Evolutionary conservation across 2,329 filamentous ascomycete species (phyloP).

Genomic region (Bipolaris gigantea): DNA sequence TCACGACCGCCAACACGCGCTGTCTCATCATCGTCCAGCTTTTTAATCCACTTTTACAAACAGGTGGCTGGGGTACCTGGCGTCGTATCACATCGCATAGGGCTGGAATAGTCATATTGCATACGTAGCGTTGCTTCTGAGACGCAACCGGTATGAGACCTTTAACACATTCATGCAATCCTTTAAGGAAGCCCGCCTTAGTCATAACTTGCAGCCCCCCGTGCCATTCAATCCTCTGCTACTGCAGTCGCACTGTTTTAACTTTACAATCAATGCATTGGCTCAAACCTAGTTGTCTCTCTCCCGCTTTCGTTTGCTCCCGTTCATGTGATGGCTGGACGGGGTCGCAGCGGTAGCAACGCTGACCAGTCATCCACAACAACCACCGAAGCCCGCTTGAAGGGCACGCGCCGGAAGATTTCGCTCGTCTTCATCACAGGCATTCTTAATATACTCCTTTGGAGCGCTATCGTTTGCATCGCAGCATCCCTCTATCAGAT

Average conservation of each 20-base stretch:
- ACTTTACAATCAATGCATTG: slow-evolving; percentile 15
- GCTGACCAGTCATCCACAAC: slow-evolving; percentile 19
- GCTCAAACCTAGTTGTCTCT: slow-evolving; percentile 20
- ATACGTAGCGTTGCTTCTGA: slow-evolving; percentile 27
- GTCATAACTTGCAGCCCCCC: slow-evolving; percentile 10
- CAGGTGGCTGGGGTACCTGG: not conserved
- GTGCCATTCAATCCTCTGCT: slow-evolving; percentile 13
- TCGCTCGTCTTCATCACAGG: slow-evolving; percentile 41
- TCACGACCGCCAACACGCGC: slow-evolving; percentile 23
- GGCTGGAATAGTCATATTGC: slow-evolving; percentile 16
- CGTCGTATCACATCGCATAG: slow-evolving; percentile 24
- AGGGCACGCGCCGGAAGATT: slow-evolving; percentile 26
- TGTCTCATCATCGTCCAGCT: slow-evolving; percentile 17
- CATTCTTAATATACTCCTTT: slow-evolving; percentile 41
- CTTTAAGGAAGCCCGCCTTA: slow-evolving; percentile 19
- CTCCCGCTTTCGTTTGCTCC: slow-evolving; percentile 3
- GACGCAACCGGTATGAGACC: slow-evolving; percentile 30
- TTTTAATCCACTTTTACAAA: slow-evolving; percentile 12
- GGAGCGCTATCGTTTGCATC: slow-evolving; percentile 37
- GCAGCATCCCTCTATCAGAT: slow-evolving; percentile 36
- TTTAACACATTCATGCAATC: slow-evolving; percentile 35
- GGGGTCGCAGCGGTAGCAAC: slow-evolving; percentile 22
- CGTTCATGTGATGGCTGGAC: slow-evolving; percentile 7
- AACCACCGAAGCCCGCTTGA: slow-evolving; percentile 2
- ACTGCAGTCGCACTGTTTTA: slow-evolving; percentile 11